These are phyloP conservation scores for Ustilago cynodontis DNA, from an alignment of 1,284 basidiomycete species.

Conservation along the genomic window DNA sequence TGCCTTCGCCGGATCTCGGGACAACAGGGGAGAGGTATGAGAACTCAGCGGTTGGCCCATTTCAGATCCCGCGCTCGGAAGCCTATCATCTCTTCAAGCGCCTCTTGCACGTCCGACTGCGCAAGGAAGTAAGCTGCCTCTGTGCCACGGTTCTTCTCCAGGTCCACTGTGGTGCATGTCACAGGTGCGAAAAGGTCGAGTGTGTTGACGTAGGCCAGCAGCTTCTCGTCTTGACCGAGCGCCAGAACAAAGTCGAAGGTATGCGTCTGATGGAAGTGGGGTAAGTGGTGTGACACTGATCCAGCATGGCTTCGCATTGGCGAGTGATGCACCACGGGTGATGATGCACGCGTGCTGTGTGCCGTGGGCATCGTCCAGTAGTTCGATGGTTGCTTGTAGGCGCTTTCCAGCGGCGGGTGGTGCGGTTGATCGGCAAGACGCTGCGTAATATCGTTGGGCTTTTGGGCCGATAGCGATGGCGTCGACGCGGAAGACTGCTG, in stretches of 20 bases:
- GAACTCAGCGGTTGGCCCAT: conserved; percentile 50
- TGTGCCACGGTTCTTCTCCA: conserved; percentile 52
- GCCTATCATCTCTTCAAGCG: conserved; percentile 62
- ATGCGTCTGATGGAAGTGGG: conserved; percentile 51
- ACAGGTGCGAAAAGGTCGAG: conserved; percentile 68
- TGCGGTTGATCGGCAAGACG: conserved; percentile 48
- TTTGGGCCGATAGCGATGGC: conserved; percentile 25
- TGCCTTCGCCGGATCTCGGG: background rate
- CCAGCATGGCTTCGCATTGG: conserved; percentile 29
- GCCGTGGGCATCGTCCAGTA: conserved; percentile 51
- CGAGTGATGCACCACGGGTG: conserved; percentile 31
- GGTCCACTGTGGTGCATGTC: conserved; percentile 62
- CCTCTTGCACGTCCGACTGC: conserved; percentile 54
- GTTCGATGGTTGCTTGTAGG: conserved; percentile 63
- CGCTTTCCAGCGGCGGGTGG: conserved; percentile 40
- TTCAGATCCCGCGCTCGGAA: conserved; percentile 57
- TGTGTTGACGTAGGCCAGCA: conserved; percentile 63
- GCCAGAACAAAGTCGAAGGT: conserved; percentile 67
- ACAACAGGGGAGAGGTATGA: background rate
- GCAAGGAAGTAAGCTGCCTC: conserved; percentile 62
- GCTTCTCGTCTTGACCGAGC: conserved; percentile 65
- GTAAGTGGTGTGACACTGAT: conserved; percentile 37
- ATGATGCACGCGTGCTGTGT: conserved; percentile 32
- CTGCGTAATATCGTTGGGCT: conserved; percentile 35
- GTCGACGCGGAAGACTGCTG: conserved; percentile 32